Percentiles rank a stretch among this genome's conserved stretches.
phyloP scores from a whole-genome alignment of 139 green algal genomes.

The Haematococcus lacustris region DNA sequence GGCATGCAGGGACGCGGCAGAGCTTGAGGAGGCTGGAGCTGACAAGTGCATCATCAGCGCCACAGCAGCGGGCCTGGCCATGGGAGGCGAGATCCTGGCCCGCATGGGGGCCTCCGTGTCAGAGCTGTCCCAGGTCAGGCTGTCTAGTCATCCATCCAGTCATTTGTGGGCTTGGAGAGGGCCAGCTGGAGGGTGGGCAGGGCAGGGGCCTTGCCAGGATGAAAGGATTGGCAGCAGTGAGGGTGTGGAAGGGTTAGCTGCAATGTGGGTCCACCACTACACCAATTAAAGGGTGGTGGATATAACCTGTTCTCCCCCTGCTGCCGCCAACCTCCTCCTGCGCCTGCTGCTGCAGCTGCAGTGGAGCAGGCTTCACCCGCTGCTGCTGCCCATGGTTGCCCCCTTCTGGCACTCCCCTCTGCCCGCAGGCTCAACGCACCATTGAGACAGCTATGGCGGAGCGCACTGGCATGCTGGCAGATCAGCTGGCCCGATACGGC shows the following conservation, averaged over 20 bases:
- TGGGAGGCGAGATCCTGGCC: constrained; percentile 37
- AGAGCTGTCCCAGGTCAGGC: neutral
- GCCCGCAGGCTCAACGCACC: neutral
- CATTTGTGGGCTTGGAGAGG: no score
- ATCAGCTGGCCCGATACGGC: neutral
- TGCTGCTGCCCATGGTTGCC: no score
- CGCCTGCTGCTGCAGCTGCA: no score
- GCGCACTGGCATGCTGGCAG: neutral
- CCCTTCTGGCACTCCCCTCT: neutral
- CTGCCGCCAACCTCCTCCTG: no score
- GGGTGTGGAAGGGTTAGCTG: neutral
- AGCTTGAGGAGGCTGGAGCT: constrained; percentile 76
- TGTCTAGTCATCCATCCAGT: no score
- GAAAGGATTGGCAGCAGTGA: neutral
- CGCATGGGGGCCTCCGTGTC: constrained; percentile 5
- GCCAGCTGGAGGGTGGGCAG: neutral
- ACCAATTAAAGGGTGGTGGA: no score
- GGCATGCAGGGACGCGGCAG: constrained; percentile 51
- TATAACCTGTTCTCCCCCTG: no score
- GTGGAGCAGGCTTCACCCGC: no score
- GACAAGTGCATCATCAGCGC: constrained; percentile 36
- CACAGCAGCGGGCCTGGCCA: constrained; percentile 60
- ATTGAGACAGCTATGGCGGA: neutral
- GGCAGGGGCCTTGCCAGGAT: neutral
- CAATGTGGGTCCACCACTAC: neutral